These are phyloP conservation scores for Tranzscheliella williamsii DNA, from an alignment of 1,284 basidiomycete species.

Conservation along the genomic window DNA sequence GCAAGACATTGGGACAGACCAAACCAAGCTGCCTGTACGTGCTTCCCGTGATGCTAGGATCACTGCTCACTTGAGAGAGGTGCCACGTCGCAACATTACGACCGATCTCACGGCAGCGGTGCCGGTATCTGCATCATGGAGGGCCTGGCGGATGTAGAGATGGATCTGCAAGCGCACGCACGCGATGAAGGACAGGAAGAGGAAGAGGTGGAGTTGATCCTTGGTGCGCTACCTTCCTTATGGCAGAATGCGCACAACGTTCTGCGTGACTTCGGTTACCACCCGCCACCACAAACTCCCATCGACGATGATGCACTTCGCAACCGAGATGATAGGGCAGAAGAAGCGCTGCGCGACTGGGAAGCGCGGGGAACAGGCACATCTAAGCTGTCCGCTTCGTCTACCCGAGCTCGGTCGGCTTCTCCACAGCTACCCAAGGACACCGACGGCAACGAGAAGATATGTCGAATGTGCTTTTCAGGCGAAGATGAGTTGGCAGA, in stretches of 20 bases:
- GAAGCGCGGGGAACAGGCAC: neutral
- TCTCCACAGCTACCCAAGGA: neutral
- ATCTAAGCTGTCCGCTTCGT: neutral
- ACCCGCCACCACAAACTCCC: neutral
- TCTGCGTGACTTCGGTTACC: slow-evolving; percentile 25
- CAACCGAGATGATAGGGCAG: neutral
- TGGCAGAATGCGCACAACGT: slow-evolving; percentile 33
- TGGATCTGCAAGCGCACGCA: slow-evolving; percentile 3
- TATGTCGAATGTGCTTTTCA: slow-evolving; percentile 36
- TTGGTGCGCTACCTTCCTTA: slow-evolving; percentile 21
- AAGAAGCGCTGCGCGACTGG: neutral
- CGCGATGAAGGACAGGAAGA: slow-evolving; percentile 15
- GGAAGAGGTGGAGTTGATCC: slow-evolving; percentile 32
- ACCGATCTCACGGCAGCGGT: no score
- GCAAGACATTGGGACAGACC: no score
- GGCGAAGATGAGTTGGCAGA: slow-evolving; percentile 25
- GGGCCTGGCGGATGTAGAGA: no score
- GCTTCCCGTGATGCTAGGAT: no score
- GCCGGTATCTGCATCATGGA: no score
- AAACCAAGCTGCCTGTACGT: no score
- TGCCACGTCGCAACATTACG: no score
- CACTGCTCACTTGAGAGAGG: no score
- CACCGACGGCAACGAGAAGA: slow-evolving; percentile 15
- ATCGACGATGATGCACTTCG: neutral
- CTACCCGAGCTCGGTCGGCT: neutral